Percentiles rank a stretch among this genome's conserved stretches.
Evolutionary conservation across 202 grass and related monocot species (phyloP).

Genomic region (Carex sylvatica): DNA sequence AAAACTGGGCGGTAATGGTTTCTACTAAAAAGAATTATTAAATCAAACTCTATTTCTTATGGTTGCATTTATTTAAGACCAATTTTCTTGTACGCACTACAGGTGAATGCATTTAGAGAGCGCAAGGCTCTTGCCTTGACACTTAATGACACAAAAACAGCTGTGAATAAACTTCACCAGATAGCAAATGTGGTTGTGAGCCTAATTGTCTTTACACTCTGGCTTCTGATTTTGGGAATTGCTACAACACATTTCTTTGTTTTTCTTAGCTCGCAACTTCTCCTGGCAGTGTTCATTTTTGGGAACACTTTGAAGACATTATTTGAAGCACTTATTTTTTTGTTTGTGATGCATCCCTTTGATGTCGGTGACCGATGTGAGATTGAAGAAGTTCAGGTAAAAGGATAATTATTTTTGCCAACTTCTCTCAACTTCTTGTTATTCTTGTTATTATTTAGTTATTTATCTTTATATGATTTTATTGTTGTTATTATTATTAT

Average conservation of each 20-base stretch:
- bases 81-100: constrained; percentile 20
- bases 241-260: constrained; percentile 77
- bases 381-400: constrained; percentile 62
- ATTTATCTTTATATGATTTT: too few species aligned
- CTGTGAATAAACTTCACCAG: constrained; percentile 79
- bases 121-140: constrained; percentile 75
- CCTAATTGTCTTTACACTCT: constrained; percentile 54
- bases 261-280: constrained; percentile 70
- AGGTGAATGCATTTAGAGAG: constrained; percentile 78
- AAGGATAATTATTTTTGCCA: not conserved
- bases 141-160: constrained; percentile 89
- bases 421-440: too few species aligned
- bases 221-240: constrained; percentile 69
- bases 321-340: constrained; percentile 80
- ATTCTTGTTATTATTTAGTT: not conserved
- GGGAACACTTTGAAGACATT: constrained; percentile 84
- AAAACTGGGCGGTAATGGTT: constrained; percentile 87
- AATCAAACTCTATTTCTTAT: not conserved
- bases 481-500: not conserved
- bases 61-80: not conserved
- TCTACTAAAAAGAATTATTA: not conserved
- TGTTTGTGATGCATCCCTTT: constrained; percentile 84
- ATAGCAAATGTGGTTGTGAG: constrained; percentile 58
- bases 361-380: constrained; percentile 88
- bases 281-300: constrained; percentile 76